Evolutionary conservation across 768 basidiomycete genomes (phyloP).

Genomic region (Hemileccinum rubropunctum): DNA sequence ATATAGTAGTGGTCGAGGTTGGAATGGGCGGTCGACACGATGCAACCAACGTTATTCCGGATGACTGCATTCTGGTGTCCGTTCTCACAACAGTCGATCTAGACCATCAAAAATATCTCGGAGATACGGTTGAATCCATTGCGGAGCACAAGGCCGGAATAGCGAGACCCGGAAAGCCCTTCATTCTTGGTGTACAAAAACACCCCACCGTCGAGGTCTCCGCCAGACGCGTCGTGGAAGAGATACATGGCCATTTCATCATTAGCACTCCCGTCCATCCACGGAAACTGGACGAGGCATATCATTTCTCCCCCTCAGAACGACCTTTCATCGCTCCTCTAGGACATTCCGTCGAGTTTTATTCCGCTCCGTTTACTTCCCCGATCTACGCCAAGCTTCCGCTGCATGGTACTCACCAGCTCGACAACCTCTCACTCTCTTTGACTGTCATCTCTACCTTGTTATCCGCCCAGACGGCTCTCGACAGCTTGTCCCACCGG

Average conservation of each 20-base stretch:
- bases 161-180: constrained; percentile 55
- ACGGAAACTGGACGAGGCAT: constrained; percentile 35
- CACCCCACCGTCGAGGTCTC: constrained; percentile 46
- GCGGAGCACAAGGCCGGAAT: constrained; percentile 84
- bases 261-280: constrained; percentile 32
- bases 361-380: constrained; percentile 42
- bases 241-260: constrained; percentile 42
- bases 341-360: constrained; percentile 41
- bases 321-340: constrained; percentile 33
- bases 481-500: constrained; percentile 5
- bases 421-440: constrained; percentile 77
- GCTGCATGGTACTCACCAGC: constrained; percentile 80
- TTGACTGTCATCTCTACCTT: constrained; percentile 59
- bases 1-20: constrained; percentile 86
- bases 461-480: constrained; percentile 31
- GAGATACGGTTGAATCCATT: constrained; percentile 69
- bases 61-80: constrained; percentile 67
- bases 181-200: constrained; percentile 66
- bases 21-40: constrained; percentile 93
- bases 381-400: constrained; percentile 53
- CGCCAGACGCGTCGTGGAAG: constrained; percentile 42
- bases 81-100: constrained; percentile 85
- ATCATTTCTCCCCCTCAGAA: constrained; percentile 32
- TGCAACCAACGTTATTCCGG: constrained; percentile 88
- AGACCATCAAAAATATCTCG: constrained; percentile 91